Conservation (phyloP, 1,139 yeast species). For the Taphrina pruni region DNA sequence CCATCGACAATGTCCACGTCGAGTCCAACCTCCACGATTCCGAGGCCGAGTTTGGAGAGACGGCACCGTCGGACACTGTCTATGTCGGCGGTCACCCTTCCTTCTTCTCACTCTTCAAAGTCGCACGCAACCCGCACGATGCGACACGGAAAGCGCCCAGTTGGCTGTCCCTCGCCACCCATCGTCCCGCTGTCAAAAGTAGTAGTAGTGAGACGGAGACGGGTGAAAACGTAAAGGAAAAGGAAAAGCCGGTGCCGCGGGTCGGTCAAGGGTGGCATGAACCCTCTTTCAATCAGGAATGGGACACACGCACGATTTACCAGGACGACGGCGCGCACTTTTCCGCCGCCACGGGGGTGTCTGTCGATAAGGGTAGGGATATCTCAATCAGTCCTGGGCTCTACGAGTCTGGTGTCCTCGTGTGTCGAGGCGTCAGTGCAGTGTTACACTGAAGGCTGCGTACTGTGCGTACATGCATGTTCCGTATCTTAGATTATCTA, state of each 20-base stretch:
- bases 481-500: no score
- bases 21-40: no score
- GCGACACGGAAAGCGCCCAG: constrained; percentile 12
- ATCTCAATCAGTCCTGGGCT: constrained; percentile 23
- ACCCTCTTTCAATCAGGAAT: constrained; percentile 10
- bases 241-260: background rate
- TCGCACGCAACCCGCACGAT: constrained; percentile 21
- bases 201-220: background rate
- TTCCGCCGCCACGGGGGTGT: constrained; percentile 27
- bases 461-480: no score
- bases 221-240: background rate
- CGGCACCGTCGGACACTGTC: constrained; percentile 16
- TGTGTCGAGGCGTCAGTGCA: constrained; percentile 27
- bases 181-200: constrained; percentile 2
- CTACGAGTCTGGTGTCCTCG: constrained; percentile 29
- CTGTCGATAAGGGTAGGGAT: constrained; percentile 12
- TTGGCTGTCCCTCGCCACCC: constrained; percentile 27
- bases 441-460: no score
- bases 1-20: constrained; percentile 25
- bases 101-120: constrained; percentile 1
- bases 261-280: constrained; percentile 21
- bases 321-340: constrained; percentile 30
- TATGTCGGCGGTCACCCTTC: constrained; percentile 32
- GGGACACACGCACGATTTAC: constrained; percentile 30
- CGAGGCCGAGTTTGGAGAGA: no score